Evolutionary conservation across 2,329 filamentous ascomycete species (phyloP), one percentile per base, ranked within the genome.

Genomic region (Knufia petricola): DNA sequence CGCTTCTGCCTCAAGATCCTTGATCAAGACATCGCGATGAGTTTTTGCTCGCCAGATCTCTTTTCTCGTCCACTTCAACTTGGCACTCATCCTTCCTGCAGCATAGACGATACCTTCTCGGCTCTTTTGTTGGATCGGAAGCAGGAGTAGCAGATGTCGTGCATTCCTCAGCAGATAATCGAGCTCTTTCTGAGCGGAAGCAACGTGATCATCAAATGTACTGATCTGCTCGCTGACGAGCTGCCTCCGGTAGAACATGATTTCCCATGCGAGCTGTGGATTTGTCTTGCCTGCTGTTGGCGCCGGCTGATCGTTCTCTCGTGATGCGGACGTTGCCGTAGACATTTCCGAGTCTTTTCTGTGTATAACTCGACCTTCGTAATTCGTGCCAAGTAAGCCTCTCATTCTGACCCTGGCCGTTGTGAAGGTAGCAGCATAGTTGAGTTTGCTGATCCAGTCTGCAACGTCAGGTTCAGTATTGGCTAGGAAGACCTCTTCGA

Each of bases 361-460:
- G 50, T 83, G 75, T 56, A 89, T 63, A 48, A 65, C 63, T 62
- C 94, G 87, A 2, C 85, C 87, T 60, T 95, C 87, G 59, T 94
- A 92, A 57, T 84, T 82, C 4, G 84, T 84, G 10, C 86, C 88
- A 46, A 92, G 77, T 49, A 95, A 83, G 19, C 88, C 89, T 58
- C 90, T 79, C 74, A 95, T 94, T 37, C 87, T 79, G 4, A 96
- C 87, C 10, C 90, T 89, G 4, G 89, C 87, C 0, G 88, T 94
- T 57, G 87, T 79, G 65, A 96, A 96, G 1, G 92, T 87, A 7
- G 92, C 89, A 28, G 90, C 90, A 63, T 96, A 96, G 64, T 98
- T 98, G 52, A 98, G 77, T 61, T 95, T 92, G 6, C 85, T 86
- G 23, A 98, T 72, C 92, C 92, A 98, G 62, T 98, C 92, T 60